A percentile compares a stretch with the other conserved stretches of the same genome.
phyloP scores from a whole-genome alignment of 1,284 basidiomycete genomes.

The Apiotrichum sp. region DNA sequence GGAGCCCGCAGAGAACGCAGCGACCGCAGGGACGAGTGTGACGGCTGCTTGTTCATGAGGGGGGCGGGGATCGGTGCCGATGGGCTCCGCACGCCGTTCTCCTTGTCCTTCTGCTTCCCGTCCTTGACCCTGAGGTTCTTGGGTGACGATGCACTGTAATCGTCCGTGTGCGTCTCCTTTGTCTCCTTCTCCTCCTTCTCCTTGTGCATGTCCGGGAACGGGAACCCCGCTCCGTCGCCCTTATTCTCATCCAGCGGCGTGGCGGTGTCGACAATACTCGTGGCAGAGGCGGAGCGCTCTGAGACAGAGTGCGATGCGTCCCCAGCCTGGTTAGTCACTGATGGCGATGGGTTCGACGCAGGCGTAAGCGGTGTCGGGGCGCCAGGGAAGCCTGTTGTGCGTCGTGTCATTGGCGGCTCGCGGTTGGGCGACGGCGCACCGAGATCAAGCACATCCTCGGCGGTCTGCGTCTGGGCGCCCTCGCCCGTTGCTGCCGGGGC shows the following conservation, averaged over 20 bases:
- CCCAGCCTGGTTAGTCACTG: no score
- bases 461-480: not conserved
- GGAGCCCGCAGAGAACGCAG: slow-evolving; percentile 41
- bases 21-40: slow-evolving; percentile 36
- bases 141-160: not conserved
- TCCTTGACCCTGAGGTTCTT: no score
- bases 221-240: not conserved
- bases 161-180: slow-evolving; percentile 2
- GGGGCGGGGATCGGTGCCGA: not conserved
- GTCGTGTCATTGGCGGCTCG: slow-evolving; percentile 10
- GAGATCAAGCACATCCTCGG: not conserved
- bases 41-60: slow-evolving; percentile 7
- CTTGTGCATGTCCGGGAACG: slow-evolving; percentile 7
- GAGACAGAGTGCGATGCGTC: not conserved
- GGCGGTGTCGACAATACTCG: not conserved
- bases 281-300: not conserved
- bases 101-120: no score
- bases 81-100: no score
- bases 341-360: not conserved
- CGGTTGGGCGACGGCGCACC: not conserved
- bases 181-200: no score
- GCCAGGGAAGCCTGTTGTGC: slow-evolving; percentile 9
- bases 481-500: not conserved
- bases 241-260: not conserved
- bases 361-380: not conserved